Conservation (phyloP, 164 flowering plant genomes). For the Akebia trifoliata region DNA sequence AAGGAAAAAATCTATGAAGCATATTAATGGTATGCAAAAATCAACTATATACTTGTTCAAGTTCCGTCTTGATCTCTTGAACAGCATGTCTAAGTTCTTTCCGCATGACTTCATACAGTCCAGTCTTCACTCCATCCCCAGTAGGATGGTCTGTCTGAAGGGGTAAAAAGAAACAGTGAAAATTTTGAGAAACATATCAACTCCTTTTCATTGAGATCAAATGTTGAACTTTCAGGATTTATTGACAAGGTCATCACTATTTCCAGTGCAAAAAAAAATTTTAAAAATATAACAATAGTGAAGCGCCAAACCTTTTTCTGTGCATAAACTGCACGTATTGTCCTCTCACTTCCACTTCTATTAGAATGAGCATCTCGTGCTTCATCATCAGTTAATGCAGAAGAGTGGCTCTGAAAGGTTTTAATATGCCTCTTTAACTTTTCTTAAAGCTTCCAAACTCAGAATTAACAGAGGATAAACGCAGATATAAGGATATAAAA, state of each 20-base stretch:
- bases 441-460: conserved; percentile 3
- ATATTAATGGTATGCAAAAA: not conserved
- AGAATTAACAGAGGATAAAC: not conserved
- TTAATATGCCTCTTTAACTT: not conserved
- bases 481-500: not conserved
- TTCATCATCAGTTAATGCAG: conserved; percentile 90
- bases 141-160: conserved; percentile 55
- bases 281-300: not conserved
- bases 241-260: not conserved
- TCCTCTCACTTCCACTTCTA: conserved; percentile 52
- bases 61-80: conserved; percentile 64
- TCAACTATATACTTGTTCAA: conserved; percentile 47
- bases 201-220: not conserved
- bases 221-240: not conserved
- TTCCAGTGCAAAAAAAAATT: not conserved
- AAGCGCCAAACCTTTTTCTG: conserved; percentile 59
- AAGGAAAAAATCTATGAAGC: not conserved
- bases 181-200: not conserved
- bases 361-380: conserved; percentile 34
- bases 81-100: conserved; percentile 80
- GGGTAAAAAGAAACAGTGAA: conserved; percentile 8
- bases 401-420: conserved; percentile 76
- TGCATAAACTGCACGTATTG: conserved; percentile 59
- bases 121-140: conserved; percentile 45
- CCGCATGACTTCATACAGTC: conserved; percentile 61